Evolutionary conservation across 257 asterid genomes (phyloP).

Genomic region (Nicotiana otophora): DNA sequence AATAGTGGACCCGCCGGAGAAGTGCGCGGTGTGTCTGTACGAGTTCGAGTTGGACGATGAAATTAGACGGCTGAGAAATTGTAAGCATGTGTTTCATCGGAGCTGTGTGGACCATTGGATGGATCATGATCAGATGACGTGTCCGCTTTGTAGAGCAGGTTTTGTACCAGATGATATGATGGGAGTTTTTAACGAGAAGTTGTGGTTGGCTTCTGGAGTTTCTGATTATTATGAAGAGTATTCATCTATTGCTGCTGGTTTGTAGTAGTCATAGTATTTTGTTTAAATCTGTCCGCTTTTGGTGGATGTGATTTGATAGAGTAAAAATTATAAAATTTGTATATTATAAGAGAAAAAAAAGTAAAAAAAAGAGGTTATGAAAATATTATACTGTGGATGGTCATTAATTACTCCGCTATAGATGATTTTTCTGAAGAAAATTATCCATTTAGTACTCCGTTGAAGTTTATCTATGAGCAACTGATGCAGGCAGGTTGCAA

Average conservation of each 20-base stretch:
- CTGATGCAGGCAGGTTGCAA: too few species aligned
- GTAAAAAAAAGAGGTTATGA: too few species aligned
- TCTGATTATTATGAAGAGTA: background rate
- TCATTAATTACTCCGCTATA: too few species aligned
- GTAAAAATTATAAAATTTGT: too few species aligned
- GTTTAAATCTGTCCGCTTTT: too few species aligned
- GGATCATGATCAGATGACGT: constrained; percentile 17
- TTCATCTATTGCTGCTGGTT: background rate
- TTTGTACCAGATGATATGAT: constrained; percentile 9
- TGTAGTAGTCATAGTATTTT: too few species aligned
- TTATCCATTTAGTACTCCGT: too few species aligned
- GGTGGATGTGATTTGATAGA: too few species aligned
- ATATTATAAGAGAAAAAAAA: too few species aligned
- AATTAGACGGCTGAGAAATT: constrained; percentile 14
- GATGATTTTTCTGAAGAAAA: too few species aligned
- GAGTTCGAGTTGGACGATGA: constrained; percentile 15
- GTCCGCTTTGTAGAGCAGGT: constrained; percentile 12
- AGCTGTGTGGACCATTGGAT: constrained; percentile 26
- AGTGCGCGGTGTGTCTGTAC: constrained; percentile 17
- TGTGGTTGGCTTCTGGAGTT: constrained; percentile 11
- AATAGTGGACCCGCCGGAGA: constrained; percentile 8
- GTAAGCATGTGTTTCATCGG: constrained; percentile 17
- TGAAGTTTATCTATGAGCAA: too few species aligned
- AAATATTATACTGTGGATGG: too few species aligned
- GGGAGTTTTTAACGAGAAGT: constrained; percentile 1